phyloP scores from a whole-genome alignment of 345 rosid species.

The Arabis hirsuta region DNA sequence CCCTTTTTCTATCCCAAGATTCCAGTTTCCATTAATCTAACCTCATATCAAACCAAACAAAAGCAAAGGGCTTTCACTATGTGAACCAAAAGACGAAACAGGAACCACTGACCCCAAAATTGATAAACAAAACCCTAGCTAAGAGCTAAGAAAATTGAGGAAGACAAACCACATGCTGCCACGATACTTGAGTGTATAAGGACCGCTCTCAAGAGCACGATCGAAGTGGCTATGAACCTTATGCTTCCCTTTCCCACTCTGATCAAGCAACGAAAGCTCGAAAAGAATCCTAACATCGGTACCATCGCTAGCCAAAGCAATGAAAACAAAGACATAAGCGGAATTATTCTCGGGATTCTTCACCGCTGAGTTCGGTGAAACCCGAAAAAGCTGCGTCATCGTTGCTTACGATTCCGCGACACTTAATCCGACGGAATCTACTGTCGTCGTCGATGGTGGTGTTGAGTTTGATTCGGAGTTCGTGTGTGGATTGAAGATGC shows the following conservation, averaged over 20 bases:
- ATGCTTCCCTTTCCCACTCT: conserved; percentile 84
- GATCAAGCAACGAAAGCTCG: conserved; percentile 80
- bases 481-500: too few species aligned
- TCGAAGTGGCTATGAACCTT: conserved; percentile 93
- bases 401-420: too few species aligned
- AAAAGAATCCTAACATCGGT: conserved; percentile 89
- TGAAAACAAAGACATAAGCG: conserved; percentile 81
- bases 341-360: conserved; percentile 87
- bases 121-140: conserved; percentile 16
- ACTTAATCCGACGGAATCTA: too few species aligned
- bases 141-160: background rate
- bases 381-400: too few species aligned
- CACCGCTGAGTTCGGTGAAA: too few species aligned
- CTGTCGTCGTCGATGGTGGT: too few species aligned
- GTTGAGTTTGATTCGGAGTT: too few species aligned
- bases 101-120: background rate
- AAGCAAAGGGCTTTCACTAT: background rate
- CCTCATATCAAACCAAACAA: background rate
- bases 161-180: conserved; percentile 88
- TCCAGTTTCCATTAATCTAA: background rate
- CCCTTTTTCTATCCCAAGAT: background rate
- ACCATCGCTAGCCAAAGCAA: conserved; percentile 94
- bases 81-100: too few species aligned
- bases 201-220: conserved; percentile 90
- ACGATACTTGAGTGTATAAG: conserved; percentile 88